Percentiles rank a stretch among this genome's conserved stretches.
Evolutionary conservation across 2,329 filamentous ascomycete species (phyloP).

Genomic region (Pseudopithomyces maydicus): DNA sequence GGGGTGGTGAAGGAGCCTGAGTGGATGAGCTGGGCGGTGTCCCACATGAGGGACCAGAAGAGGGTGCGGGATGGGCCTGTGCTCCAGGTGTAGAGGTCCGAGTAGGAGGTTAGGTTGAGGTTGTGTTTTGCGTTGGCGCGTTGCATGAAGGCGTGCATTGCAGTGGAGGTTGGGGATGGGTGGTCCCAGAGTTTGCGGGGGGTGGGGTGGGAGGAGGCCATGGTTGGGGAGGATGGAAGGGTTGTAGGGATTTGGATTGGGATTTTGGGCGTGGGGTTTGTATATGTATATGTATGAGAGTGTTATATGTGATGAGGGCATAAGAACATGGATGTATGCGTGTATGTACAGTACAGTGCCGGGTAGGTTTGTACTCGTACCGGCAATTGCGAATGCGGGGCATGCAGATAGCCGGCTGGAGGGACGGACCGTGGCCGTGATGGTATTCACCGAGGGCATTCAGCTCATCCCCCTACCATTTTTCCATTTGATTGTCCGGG

Average conservation of each 20-base stretch:
- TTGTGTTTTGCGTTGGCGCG: constrained; percentile 63
- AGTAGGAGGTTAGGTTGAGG: constrained; percentile 67
- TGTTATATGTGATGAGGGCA: not conserved
- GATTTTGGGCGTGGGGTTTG: too few relatives aligned
- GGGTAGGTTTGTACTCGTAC: not conserved
- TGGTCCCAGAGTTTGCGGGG: constrained; percentile 57
- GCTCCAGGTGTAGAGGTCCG: constrained; percentile 74
- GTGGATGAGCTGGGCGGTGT: constrained; percentile 32
- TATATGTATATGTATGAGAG: not conserved
- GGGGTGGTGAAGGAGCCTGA: constrained; percentile 46
- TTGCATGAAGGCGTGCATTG: constrained; percentile 57
- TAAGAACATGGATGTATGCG: not conserved
- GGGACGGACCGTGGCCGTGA: not conserved
- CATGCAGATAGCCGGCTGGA: not conserved
- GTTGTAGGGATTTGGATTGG: not conserved
- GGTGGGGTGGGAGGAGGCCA: constrained; percentile 14
- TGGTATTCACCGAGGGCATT: not conserved
- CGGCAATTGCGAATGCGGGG: constrained; percentile 7
- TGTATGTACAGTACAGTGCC: not conserved
- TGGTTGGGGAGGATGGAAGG: not conserved
- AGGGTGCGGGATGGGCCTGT: constrained; percentile 59
- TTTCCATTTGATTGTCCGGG: too few relatives aligned
- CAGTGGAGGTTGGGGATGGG: constrained; percentile 48
- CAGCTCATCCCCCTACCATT: not conserved
- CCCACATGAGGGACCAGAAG: constrained; percentile 44